Evolutionary conservation across 1,139 yeast genomes (phyloP), one percentile per base, ranked within the genome.

Genomic region (Pneumocystis murina): DNA sequence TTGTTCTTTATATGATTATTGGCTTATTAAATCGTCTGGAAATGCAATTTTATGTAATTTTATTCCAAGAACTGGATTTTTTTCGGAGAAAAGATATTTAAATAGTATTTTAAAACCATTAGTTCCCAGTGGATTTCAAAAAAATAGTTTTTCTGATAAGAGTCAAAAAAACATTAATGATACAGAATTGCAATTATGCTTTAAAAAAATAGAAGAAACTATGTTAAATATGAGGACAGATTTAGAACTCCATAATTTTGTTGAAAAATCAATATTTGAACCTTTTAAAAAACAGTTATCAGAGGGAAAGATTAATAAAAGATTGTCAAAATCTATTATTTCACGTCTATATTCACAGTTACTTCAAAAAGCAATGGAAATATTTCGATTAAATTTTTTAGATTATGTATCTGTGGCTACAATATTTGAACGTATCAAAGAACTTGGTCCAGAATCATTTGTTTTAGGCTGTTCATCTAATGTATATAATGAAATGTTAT

Each of bases 371-470:
- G 71, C 69, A 14, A 71, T 68, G 55, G 61, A 65, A 28, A 68
- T 71, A 1, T 68, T 77, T 62, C 62, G 69, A 3, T 65, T 67
- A 4, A 69, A 71, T 14, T 78, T 75, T 66, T 67, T 69, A 12
- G 74, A 76, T 8, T 77, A 79, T 3, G 68, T 72, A 2, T 75
- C 74, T 1, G 79, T 80, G 0, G 64, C 77, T 7, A 68, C 78
- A 2, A 65, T 79, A 35, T 78, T 79, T 67, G 76, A 77, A 60
- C 62, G 69, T 16, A 69, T 77, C 16, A 78, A 77, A 64, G 70
- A 71, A 16, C 71, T 70, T 57, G 73, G 76, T 40, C 65, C 74
- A 14, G 75, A 75, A 59, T 73, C 74, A 10, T 78, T 74, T 64
- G 72, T 77, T 33, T 72, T 72, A n/a, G 74, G 78, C 0, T 77